Evolutionary conservation across 2,329 filamentous ascomycete genomes (phyloP), one percentile per base, ranked within the genome.

Genomic region (Fusarium sp.): DNA sequence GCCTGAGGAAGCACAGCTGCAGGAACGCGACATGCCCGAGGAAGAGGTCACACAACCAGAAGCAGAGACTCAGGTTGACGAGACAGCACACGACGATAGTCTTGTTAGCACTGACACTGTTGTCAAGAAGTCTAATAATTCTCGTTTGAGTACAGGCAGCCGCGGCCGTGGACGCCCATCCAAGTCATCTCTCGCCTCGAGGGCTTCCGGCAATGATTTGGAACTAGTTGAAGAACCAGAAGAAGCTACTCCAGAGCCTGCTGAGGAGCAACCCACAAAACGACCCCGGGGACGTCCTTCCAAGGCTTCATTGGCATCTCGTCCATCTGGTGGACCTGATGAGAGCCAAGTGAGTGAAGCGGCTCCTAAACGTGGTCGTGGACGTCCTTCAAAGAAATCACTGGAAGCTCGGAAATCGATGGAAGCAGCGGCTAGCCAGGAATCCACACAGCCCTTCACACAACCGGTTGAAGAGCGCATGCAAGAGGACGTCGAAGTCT

Each of bases 71-170:
- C 74, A 79, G 41, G 65, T 76, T n/a, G 63, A 73, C 15, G 70
- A 75, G 41, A 28, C 69, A 30, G 81, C 81, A 8, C 81, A 83
- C 6, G 82, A 86, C 22, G 77, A 81, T 28, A 87, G 83, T 66
- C 68, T 83, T 26, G 78, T 78, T 39, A 86, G 84, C 74, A 85
- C 83, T 45, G 82, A 82, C 42, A 87, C 84, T 3, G 81, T 85
- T 20, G 77, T 84, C 20, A 84, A 83, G 67, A 84, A 81, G 30
- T 80, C 80, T 30, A 72, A 71, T 15, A 42, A 63, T 39, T 71
- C 61, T 58, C 63, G 69, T 17, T 63, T 63, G 14, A 75, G 73
- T 15, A 68, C 73, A 3, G 68, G 71, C 28, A 81, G 77, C 60
- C 72, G 76, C 54, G 73, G 76, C 3, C 77, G 79, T 70, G 82